Percentiles rank a stretch among this genome's conserved stretches.
These are phyloP conservation scores for Candolleomyces efflorescens DNA, from an alignment of 768 basidiomycete species.

Conservation along the genomic window DNA sequence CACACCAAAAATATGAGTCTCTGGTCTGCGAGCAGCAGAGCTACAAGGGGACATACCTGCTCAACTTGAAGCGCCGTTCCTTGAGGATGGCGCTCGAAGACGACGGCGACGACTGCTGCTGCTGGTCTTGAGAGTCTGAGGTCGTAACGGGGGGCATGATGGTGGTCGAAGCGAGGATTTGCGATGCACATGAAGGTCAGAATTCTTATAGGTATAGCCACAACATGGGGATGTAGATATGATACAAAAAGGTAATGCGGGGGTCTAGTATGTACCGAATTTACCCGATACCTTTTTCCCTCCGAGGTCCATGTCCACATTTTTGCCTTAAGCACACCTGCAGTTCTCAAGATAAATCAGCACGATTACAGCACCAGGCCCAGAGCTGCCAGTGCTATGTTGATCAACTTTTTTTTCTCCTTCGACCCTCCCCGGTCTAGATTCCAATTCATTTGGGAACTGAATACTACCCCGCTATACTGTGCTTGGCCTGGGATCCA, in stretches of 20 bases:
- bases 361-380: no score
- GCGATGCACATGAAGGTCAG: slow-evolving; percentile 9
- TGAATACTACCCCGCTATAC: no score
- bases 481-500: no score
- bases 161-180: slow-evolving; percentile 22
- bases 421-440: no score
- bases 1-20: slow-evolving; percentile 11
- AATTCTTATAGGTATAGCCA: not conserved
- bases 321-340: no score
- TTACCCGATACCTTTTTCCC: not conserved
- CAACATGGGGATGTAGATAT: no score
- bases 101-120: slow-evolving; percentile 8
- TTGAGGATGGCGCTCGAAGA: slow-evolving; percentile 51
- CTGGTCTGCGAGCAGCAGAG: not conserved
- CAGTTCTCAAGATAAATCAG: no score
- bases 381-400: no score
- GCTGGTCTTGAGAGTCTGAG: slow-evolving; percentile 40
- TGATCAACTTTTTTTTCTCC: no score
- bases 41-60: slow-evolving; percentile 50
- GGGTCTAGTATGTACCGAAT: not conserved
- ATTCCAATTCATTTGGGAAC: no score
- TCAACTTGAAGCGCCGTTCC: slow-evolving; percentile 83
- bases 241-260: no score
- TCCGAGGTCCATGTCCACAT: no score
- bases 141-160: slow-evolving; percentile 46